Percentiles rank a stretch among this genome's conserved stretches.
phyloP scores from a whole-genome alignment of 768 basidiomycete species.

The Macrolepiota albuminosa region DNA sequence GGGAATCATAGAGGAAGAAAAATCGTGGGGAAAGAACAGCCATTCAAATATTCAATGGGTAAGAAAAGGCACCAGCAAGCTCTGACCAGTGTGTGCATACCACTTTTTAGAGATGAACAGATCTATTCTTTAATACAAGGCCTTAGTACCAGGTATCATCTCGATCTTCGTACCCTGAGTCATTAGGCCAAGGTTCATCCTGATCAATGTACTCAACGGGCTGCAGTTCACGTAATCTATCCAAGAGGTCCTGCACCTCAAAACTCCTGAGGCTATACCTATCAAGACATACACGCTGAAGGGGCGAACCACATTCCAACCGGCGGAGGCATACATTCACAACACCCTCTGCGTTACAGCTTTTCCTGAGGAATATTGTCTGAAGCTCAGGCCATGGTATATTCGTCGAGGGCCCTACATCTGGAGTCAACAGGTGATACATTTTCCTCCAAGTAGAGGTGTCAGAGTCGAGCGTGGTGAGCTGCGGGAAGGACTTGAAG shows the following conservation, averaged over 20 bases:
- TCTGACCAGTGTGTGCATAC: neutral
- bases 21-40: neutral
- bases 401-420: neutral
- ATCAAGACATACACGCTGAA: slow-evolving; percentile 28
- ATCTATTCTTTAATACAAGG: neutral
- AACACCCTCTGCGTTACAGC: slow-evolving; percentile 25
- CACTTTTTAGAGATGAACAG: neutral
- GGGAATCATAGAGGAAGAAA: neutral
- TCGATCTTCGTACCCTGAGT: slow-evolving; percentile 32
- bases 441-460: slow-evolving; percentile 23
- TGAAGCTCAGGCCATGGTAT: slow-evolving; percentile 31
- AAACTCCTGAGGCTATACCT: slow-evolving; percentile 30
- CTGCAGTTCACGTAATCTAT: slow-evolving; percentile 22
- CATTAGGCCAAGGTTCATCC: slow-evolving; percentile 31
- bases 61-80: neutral
- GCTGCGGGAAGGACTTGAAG: slow-evolving; percentile 30
- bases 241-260: slow-evolving; percentile 22
- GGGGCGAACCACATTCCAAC: slow-evolving; percentile 12
- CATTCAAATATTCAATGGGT: no score
- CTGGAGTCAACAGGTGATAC: slow-evolving; percentile 23
- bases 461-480: slow-evolving; percentile 30
- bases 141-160: slow-evolving; percentile 20
- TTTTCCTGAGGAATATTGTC: slow-evolving; percentile 26
- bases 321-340: slow-evolving; percentile 27
- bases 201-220: slow-evolving; percentile 22